Evolutionary conservation across 1,284 basidiomycete species (phyloP), one percentile per base, ranked within the genome.

Genomic region (Sanghuangporus sanghuang): DNA sequence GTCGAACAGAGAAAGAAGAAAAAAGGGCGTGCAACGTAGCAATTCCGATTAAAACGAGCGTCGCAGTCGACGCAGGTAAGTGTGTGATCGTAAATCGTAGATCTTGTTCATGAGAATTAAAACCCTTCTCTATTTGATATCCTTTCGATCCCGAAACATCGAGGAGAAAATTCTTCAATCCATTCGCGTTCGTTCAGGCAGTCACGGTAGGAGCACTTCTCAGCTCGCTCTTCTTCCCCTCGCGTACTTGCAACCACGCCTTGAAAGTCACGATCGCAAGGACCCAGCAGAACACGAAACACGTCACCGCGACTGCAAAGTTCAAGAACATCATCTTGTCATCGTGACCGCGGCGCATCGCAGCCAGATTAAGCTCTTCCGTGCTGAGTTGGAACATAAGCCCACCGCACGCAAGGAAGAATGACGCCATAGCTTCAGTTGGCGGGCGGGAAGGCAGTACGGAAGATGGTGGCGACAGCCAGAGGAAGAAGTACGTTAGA

Each of bases 401-500:
- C 3, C 96, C 96, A 58, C 96, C 96, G 54, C 87, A 88, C 14
- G 94, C 85, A 59, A 96, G 81, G 76, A 92, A 92, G 76, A 98
- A 94, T 58, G 91, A 85, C 5, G 89, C 93, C 53, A 98, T 75
- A 1, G 92, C 90, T 78, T 98, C 96, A 0, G 95, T 97, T 0
- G 96, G 96, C 0, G 96, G 96, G 6, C 95, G 86, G n/a, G 91
- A 92, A 1, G 96, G 96, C 9, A 95, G 81, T 21, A 90, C 81
- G 1, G 90, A 92, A 12, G 80, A 79, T 12, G 88, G 87, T 16
- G 90, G 89, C 38, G 85, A 82, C 57, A 97, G 80, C 90, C 91
- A 98, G 54, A 97, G 82, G 84, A 97, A 95, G 77, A 95, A 93
- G 76, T 98, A 98, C 3, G 96, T 98, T 50, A 94, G 70, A 72